Percentiles rank a stretch among this genome's conserved stretches.
Conservation (phyloP, 2,329 filamentous ascomycete genomes). For the Neofusicoccum kwambonambiense region DNA sequence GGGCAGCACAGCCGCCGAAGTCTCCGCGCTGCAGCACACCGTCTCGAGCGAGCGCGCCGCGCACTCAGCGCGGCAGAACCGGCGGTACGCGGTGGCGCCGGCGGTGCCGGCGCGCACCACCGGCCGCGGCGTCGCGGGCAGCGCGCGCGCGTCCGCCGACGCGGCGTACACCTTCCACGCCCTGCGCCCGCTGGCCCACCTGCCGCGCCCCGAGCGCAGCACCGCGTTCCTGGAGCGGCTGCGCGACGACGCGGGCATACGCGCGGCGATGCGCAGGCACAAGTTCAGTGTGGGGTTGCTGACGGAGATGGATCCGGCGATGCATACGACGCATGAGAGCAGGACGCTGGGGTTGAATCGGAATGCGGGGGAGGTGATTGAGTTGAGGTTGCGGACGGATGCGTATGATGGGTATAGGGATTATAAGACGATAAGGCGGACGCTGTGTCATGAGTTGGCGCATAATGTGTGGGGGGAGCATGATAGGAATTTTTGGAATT, state of each 20-base stretch:
- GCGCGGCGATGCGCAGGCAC: conserved; percentile 77
- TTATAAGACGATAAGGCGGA: conserved; percentile 87
- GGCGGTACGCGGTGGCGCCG: conserved; percentile 40
- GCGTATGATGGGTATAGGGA: conserved; percentile 91
- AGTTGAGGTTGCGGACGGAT: conserved; percentile 87
- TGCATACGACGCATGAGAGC: conserved; percentile 79
- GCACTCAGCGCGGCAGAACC: conserved; percentile 34
- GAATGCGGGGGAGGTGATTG: conserved; percentile 85
- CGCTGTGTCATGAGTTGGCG: conserved; percentile 90
- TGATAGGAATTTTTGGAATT: conserved; percentile 83
- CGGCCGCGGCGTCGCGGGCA: conserved; percentile 39
- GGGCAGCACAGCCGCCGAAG: conserved; percentile 61
- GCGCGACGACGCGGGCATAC: conserved; percentile 80
- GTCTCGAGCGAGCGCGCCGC: conserved; percentile 32
- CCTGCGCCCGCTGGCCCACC: conserved; percentile 71
- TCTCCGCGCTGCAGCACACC: conserved; percentile 52
- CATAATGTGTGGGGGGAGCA: conserved; percentile 88
- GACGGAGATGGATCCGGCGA: conserved; percentile 91
- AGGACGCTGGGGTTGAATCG: conserved; percentile 83
- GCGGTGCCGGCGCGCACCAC: conserved; percentile 34
- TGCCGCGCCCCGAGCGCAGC: conserved; percentile 72
- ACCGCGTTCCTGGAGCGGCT: conserved; percentile 72
- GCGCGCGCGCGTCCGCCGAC: conserved; percentile 54
- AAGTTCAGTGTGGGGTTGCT: conserved; percentile 80
- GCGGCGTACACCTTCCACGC: conserved; percentile 77